Base-by-base conservation (phyloP, 331 rosid species). In the Malus hybrid region DNA sequence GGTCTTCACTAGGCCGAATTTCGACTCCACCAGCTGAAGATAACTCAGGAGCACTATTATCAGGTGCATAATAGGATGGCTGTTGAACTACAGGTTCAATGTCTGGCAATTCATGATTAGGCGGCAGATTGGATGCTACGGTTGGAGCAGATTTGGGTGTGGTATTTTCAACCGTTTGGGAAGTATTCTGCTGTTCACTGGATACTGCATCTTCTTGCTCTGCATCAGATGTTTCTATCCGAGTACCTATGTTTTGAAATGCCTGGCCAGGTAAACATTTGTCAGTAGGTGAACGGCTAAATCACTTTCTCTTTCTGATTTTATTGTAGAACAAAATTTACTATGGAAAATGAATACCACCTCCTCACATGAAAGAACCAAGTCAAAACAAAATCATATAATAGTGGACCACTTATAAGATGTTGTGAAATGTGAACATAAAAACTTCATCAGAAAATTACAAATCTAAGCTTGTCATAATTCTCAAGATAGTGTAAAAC, bases 21-120 rank as follows among this genome's bases (percentile, higher is more conserved):
- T 73, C 91, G 80, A 32, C 73, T 83, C 76, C 82, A 77, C 79
- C 75, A 67, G 78, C 79, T 20, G 62, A 60, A 72, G 84, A 71
- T 67, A 78, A 68, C 68, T 69, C 77, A 77, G 82, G 52, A 50
- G 74, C 33, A 79, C 28, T 48, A 76, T 48, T 60, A 60, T 78
- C 79, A 76, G 76, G 69, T 67, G 78, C 61, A 72, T 71, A 72
- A 36, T 80, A 34, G 32, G 84, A 50, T 44, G 55, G 76, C 70
- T 54, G 79, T 83, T 82, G 83, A 54, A 24, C 80, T 24, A 70
- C 65, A 70, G 86, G 82, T 72, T 83, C 89, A 50, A 56, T 73
- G 70, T 62, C 50, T 31, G 32, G 61, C 54, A 83, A 84, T 75
- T 71, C 83, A 32, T 71, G 80, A 61, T 68, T 77, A 54, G 78